phyloP scores from a whole-genome alignment of 345 rosid genomes.

The Noccaea bulbosa region DNA sequence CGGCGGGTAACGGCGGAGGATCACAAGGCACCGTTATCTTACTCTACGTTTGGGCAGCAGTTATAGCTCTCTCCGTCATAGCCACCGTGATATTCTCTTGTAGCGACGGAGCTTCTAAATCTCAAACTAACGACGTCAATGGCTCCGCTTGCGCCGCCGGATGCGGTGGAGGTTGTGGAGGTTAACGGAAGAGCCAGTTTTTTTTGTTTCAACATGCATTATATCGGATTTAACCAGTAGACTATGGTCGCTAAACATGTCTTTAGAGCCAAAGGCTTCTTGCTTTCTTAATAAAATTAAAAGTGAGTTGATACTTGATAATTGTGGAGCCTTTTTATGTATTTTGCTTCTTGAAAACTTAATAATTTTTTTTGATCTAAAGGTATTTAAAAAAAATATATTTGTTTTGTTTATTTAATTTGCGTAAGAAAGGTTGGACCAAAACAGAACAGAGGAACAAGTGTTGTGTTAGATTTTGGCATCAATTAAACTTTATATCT shows the following conservation, averaged over 20 bases:
- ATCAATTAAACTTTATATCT: background rate
- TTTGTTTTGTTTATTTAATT: background rate
- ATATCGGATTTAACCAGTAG: background rate
- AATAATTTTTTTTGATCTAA: background rate
- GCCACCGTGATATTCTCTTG: conserved; percentile 49
- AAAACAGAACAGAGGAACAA: conserved; percentile 16
- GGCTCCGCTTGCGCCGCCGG: conserved; percentile 48
- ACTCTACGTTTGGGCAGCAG: conserved; percentile 43
- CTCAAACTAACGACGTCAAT: conserved; percentile 37
- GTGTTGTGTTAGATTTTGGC: conserved; percentile 1
- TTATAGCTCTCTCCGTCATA: conserved; percentile 47
- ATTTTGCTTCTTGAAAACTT: background rate
- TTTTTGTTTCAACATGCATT: background rate
- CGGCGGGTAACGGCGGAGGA: conserved; percentile 3
- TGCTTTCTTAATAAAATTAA: background rate
- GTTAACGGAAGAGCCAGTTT: conserved; percentile 12
- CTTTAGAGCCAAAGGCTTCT: background rate
- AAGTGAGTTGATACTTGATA: background rate
- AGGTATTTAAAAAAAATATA: background rate
- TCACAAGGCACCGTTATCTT: conserved; percentile 27
- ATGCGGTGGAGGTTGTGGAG: conserved; percentile 64
- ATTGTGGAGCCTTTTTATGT: background rate
- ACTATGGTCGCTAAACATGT: conserved; percentile 6
- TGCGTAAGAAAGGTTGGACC: background rate
- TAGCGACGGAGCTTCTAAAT: conserved; percentile 55